These are phyloP conservation scores for Jamesozyma piceae DNA, from an alignment of 805 yeast genomes.

Conservation along the genomic window DNA sequence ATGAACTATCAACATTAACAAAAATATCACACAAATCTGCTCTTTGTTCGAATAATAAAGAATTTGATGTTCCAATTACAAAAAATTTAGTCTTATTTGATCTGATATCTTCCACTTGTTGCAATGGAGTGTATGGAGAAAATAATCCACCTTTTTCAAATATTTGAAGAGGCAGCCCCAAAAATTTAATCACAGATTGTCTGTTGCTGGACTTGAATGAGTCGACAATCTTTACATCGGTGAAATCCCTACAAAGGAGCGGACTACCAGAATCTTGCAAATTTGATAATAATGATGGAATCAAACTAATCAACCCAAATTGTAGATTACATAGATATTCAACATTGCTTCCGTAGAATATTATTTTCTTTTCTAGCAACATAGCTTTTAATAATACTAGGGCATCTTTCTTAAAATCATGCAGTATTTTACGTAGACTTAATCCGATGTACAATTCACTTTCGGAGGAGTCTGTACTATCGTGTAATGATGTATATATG, in stretches of 20 bases:
- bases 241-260: conserved; percentile 43
- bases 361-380: conserved; percentile 60
- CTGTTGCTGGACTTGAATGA: conserved; percentile 72
- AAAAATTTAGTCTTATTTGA: conserved; percentile 51
- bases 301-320: conserved; percentile 70
- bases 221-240: conserved; percentile 46
- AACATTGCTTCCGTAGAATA: conserved; percentile 72
- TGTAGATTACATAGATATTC: conserved; percentile 75
- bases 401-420: conserved; percentile 47
- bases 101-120: conserved; percentile 70
- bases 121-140: conserved; percentile 89
- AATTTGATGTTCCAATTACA: conserved; percentile 81
- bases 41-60: conserved; percentile 61
- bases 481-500: conserved; percentile 32
- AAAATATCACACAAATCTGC: conserved; percentile 56
- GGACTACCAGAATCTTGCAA: conserved; percentile 79
- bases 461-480: conserved; percentile 7
- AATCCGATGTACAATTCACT: conserved; percentile 56
- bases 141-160: conserved; percentile 83
- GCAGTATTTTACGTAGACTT: conserved; percentile 54
- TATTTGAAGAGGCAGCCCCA: conserved; percentile 80
- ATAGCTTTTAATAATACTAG: conserved; percentile 68
- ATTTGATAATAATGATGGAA: conserved; percentile 69
- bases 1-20: conserved; percentile 51
- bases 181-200: conserved; percentile 61